A percentile compares a stretch with the other conserved stretches of the same genome.
phyloP scores from a whole-genome alignment of 768 basidiomycete genomes.

The Termitomyces bulborhizus region DNA sequence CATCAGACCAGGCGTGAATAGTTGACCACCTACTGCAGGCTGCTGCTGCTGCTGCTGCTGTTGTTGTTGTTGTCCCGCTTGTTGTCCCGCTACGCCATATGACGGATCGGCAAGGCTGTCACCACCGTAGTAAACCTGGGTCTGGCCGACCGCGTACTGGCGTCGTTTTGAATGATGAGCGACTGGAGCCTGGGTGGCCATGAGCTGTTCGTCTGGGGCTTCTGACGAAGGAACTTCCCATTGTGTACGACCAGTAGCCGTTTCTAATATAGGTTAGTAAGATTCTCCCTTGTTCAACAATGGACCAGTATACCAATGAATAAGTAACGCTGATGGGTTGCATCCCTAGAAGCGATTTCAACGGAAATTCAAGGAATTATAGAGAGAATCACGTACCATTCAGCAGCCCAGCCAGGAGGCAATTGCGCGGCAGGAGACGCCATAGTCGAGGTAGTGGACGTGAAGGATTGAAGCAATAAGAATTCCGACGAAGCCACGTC shows the following conservation, averaged over 20 bases:
- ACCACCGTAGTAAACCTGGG: slow-evolving; percentile 76
- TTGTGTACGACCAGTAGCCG: slow-evolving; percentile 74
- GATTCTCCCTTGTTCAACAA: slow-evolving; percentile 6
- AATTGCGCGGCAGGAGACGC: slow-evolving; percentile 58
- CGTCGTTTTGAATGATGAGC: slow-evolving; percentile 58
- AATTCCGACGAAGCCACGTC: slow-evolving; percentile 22
- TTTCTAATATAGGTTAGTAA: slow-evolving; percentile 48
- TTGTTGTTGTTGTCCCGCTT: slow-evolving; percentile 25
- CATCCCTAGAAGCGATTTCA: slow-evolving; percentile 54
- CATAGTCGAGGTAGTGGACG: slow-evolving; percentile 27
- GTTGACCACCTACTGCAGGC: slow-evolving; percentile 40
- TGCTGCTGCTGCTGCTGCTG: slow-evolving; percentile 13
- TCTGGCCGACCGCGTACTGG: slow-evolving; percentile 93
- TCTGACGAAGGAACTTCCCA: slow-evolving; percentile 60
- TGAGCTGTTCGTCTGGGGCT: slow-evolving; percentile 31
- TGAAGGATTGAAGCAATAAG: slow-evolving; percentile 9
- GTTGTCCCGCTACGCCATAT: slow-evolving; percentile 29
- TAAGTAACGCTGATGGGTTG: slow-evolving; percentile 71
- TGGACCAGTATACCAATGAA: slow-evolving; percentile 69
- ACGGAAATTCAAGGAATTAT: slow-evolving; percentile 4
- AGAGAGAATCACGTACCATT: slow-evolving; percentile 56
- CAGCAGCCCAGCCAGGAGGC: slow-evolving; percentile 89
- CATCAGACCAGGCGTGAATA: slow-evolving; percentile 83
- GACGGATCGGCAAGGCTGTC: slow-evolving; percentile 39
- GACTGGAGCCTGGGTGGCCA: slow-evolving; percentile 41